A percentile compares a stretch with the other conserved stretches of the same genome.
Conservation (phyloP, 1,284 basidiomycete genomes). For the Psilocybe mexicana region DNA sequence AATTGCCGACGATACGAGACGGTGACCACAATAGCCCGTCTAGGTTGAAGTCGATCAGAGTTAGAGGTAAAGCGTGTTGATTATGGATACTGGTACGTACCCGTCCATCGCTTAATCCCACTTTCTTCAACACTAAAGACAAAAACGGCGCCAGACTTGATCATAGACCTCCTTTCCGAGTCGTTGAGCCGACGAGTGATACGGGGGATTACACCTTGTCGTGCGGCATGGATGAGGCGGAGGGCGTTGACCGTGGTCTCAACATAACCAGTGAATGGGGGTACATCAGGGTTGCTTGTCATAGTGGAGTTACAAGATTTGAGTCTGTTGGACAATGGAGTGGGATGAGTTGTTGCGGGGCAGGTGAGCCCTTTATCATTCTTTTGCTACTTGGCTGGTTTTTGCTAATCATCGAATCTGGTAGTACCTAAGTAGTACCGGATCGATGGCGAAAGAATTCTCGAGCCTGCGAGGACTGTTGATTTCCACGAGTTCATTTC, state of each 20-base stretch:
- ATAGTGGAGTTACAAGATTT: constrained; percentile 39
- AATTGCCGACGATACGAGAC: constrained; percentile 80
- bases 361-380: constrained; percentile 45
- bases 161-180: constrained; percentile 69
- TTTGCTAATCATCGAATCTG: constrained; percentile 39
- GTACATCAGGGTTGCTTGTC: constrained; percentile 51
- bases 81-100: constrained; percentile 25
- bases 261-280: constrained; percentile 68
- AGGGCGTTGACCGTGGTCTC: constrained; percentile 79
- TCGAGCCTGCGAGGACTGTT: constrained; percentile 22
- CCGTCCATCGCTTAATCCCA: constrained; percentile 83
- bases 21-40: constrained; percentile 82
- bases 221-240: constrained; percentile 76
- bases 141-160: constrained; percentile 79
- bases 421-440: constrained; percentile 23
- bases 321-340: constrained; percentile 54
- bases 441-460: constrained; percentile 34
- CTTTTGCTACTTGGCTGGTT: constrained; percentile 29
- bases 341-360: constrained; percentile 38
- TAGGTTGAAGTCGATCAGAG: constrained; percentile 16
- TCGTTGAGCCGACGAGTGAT: constrained; percentile 80
- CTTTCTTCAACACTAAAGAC: constrained; percentile 83
- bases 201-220: constrained; percentile 70
- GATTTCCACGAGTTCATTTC: constrained; percentile 19
- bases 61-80: constrained; percentile 14